phyloP scores from a whole-genome alignment of 2,329 filamentous ascomycete species.

The Colletotrichum sp. region DNA sequence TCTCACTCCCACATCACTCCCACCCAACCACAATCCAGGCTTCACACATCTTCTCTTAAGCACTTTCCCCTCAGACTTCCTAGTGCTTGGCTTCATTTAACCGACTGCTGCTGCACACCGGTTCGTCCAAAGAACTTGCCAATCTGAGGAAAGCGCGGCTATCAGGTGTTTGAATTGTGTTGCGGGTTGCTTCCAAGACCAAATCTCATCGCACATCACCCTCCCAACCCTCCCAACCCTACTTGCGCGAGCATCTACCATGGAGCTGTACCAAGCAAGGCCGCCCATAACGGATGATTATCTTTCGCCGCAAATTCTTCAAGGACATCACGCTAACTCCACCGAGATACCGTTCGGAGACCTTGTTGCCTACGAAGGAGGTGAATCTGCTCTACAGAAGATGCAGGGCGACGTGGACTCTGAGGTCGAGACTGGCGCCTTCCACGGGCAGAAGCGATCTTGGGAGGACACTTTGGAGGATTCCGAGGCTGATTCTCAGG shows the following conservation, averaged over 20 bases:
- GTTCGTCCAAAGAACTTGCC: background rate
- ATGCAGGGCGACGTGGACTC: background rate
- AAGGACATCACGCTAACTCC: background rate
- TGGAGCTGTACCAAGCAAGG: background rate
- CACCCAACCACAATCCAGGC: background rate
- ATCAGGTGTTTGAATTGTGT: background rate
- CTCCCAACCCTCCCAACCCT: background rate
- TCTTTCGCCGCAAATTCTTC: background rate
- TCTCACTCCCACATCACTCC: background rate
- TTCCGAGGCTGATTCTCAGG: background rate
- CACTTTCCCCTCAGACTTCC: background rate
- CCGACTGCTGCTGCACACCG: background rate
- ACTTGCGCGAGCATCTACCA: background rate
- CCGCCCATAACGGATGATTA: background rate
- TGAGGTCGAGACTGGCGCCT: background rate
- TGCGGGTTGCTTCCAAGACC: background rate
- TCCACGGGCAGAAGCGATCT: background rate
- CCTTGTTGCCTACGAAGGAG: background rate
- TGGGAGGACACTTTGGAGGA: conserved; percentile 1
- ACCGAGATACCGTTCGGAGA: conserved; percentile 8
- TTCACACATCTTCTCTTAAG: background rate
- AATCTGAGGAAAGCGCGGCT: background rate
- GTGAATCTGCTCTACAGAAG: background rate
- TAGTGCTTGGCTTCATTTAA: background rate
- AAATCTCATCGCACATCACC: background rate